Percentiles rank a stretch among this genome's conserved stretches.
Conservation (phyloP, 129 eudicot species). For the Erigeron canadensis region DNA sequence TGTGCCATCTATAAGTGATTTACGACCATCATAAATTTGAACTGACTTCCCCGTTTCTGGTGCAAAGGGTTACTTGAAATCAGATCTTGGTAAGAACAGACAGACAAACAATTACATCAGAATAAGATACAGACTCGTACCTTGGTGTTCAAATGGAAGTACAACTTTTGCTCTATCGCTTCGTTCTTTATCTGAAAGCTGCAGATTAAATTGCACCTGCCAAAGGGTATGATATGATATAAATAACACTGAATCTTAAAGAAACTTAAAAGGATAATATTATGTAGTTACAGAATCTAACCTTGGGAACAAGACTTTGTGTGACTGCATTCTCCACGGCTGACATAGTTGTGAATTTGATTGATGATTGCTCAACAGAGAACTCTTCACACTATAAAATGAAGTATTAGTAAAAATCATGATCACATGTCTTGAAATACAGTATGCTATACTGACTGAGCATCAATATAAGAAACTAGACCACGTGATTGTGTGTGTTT, state of each 20-base stretch:
- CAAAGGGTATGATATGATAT: slow-evolving; percentile 25
- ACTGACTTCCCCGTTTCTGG: slow-evolving; percentile 62
- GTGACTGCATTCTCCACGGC: slow-evolving; percentile 46
- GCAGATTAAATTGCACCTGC: slow-evolving; percentile 93
- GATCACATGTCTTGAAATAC: neutral
- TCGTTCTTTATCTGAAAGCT: slow-evolving; percentile 83
- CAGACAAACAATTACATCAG: neutral
- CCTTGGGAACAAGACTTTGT: slow-evolving; percentile 95
- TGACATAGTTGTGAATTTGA: slow-evolving; percentile 56
- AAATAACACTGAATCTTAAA: neutral
- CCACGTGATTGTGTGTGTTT: neutral
- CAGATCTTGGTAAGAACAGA: neutral
- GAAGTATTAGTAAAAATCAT: slow-evolving; percentile 3
- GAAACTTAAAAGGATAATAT: neutral
- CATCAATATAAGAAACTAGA: neutral
- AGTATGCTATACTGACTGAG: neutral
- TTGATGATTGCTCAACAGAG: slow-evolving; percentile 47
- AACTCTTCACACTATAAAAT: slow-evolving; percentile 67
- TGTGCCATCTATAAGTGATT: slow-evolving; percentile 43
- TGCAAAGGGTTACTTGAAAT: slow-evolving; percentile 16
- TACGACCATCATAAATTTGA: slow-evolving; percentile 88
- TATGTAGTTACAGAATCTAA: slow-evolving; percentile 24
- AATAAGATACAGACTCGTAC: slow-evolving; percentile 34
- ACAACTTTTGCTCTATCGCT: slow-evolving; percentile 87
- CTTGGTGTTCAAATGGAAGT: slow-evolving; percentile 99